Evolutionary conservation across 1,139 yeast genomes (phyloP).

Genomic region (Kodamaea arcana): DNA sequence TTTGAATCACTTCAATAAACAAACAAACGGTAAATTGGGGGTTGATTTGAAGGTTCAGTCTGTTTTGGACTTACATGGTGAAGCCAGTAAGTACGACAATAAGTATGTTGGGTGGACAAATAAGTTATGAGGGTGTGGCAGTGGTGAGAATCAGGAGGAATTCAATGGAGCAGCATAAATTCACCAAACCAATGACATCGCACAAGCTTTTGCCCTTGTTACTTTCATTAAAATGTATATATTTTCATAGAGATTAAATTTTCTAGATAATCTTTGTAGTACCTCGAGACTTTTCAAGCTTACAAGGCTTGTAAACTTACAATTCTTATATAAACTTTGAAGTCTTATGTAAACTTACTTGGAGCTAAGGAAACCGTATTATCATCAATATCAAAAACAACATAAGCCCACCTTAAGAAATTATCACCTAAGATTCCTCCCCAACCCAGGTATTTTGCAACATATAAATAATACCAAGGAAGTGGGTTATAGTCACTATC

Average conservation of each 20-base stretch:
- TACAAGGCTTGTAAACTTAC: too few relatives aligned
- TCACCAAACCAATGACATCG: too few relatives aligned
- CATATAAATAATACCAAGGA: background rate
- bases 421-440: constrained; percentile 21
- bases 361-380: constrained; percentile 23
- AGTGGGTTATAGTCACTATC: constrained; percentile 1
- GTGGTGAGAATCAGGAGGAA: too few relatives aligned
- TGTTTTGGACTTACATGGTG: constrained; percentile 59
- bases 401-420: constrained; percentile 27
- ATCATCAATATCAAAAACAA: constrained; percentile 26
- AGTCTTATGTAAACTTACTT: constrained; percentile 1
- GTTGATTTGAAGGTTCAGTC: constrained; percentile 53
- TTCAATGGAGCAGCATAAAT: too few relatives aligned
- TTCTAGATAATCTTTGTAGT: too few relatives aligned
- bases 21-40: constrained; percentile 56
- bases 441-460: background rate
- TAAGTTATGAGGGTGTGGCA: too few relatives aligned
- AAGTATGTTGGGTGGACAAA: constrained; percentile 66
- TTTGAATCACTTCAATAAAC: constrained; percentile 51
- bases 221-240: too few relatives aligned
- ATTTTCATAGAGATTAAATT: too few relatives aligned
- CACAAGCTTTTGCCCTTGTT: too few relatives aligned
- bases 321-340: too few relatives aligned
- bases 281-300: too few relatives aligned
- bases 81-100: constrained; percentile 51